These are phyloP conservation scores for Sporothrix brunneoviolacea DNA, from an alignment of 2,329 filamentous ascomycete species.

Conservation along the genomic window DNA sequence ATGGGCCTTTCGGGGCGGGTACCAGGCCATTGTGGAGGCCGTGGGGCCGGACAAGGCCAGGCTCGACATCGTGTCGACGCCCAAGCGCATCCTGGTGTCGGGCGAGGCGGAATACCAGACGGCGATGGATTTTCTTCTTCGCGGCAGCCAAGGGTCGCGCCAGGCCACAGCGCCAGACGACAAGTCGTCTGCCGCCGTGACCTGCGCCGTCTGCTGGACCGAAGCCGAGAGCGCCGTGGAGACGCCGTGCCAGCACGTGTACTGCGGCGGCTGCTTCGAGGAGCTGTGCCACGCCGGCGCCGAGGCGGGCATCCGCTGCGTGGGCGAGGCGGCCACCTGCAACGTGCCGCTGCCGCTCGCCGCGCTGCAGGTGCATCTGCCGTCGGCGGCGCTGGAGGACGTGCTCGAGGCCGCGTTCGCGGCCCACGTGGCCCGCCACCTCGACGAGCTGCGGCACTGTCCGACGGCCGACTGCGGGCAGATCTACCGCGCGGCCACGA, in stretches of 20 bases:
- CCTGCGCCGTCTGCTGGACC: constrained; percentile 31
- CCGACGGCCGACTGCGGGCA: constrained; percentile 37
- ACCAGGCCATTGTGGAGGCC: constrained; percentile 20
- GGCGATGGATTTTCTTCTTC: neutral
- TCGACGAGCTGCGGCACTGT: constrained; percentile 32
- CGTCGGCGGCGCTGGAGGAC: constrained; percentile 29
- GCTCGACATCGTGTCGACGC: constrained; percentile 28
- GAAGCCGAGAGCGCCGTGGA: constrained; percentile 29
- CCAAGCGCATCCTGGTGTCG: constrained; percentile 28
- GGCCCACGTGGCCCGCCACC: constrained; percentile 28
- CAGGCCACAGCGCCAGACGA: too few relatives aligned
- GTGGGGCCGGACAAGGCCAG: constrained; percentile 25
- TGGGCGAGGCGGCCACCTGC: constrained; percentile 20
- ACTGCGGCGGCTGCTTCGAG: constrained; percentile 37
- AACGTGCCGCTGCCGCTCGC: constrained; percentile 20
- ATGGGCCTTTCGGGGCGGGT: constrained; percentile 29
- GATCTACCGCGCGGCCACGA: constrained; percentile 31
- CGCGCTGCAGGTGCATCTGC: constrained; percentile 25
- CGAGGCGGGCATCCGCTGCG: constrained; percentile 8
- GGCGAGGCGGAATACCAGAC: constrained; percentile 10
- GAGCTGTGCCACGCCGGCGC: constrained; percentile 22
- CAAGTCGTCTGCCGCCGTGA: neutral
- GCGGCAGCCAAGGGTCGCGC: neutral
- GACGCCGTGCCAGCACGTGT: constrained; percentile 34
- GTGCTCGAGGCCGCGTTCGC: constrained; percentile 32